Percentiles rank a stretch among this genome's conserved stretches.
phyloP scores from a whole-genome alignment of 495 filamentous ascomycete species.

The Haplographium delicatum region DNA sequence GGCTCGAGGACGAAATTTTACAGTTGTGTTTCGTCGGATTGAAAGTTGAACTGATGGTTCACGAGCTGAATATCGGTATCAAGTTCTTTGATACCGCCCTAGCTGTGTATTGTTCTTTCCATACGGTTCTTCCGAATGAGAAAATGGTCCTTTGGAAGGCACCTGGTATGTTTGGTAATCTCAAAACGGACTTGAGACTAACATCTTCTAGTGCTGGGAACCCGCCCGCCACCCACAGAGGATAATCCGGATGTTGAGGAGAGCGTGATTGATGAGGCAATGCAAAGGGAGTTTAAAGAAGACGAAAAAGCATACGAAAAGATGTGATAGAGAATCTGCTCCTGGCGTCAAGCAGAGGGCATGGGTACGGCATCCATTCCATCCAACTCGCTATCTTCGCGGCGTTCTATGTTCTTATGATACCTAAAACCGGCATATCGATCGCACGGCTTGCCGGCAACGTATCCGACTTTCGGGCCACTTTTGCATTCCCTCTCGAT shows the following conservation, averaged over 20 bases:
- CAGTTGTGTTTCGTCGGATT: constrained; percentile 61
- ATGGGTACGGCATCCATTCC: too few relatives aligned
- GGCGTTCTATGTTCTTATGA: not conserved
- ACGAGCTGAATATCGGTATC: constrained; percentile 56
- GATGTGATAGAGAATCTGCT: not conserved
- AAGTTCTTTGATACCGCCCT: constrained; percentile 54
- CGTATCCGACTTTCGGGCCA: not conserved
- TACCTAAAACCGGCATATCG: not conserved
- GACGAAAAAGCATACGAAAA: constrained; percentile 1
- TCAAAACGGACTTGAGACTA: not conserved
- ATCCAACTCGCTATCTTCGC: too few relatives aligned
- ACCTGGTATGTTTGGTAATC: constrained; percentile 13
- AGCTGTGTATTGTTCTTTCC: constrained; percentile 57
- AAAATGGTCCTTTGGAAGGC: constrained; percentile 45
- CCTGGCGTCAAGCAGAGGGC: not conserved
- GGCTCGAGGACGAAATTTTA: constrained; percentile 63
- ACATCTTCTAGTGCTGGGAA: constrained; percentile 9
- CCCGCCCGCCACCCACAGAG: constrained; percentile 20
- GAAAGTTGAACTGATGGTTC: constrained; percentile 65
- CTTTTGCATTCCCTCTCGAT: not conserved
- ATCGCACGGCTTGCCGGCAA: not conserved
- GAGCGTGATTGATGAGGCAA: constrained; percentile 1
- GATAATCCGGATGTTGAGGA: constrained; percentile 24
- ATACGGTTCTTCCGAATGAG: constrained; percentile 65
- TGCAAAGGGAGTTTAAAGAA: constrained; percentile 10